Evolutionary conservation across 2,329 filamentous ascomycete species (phyloP), one percentile per base, ranked within the genome.

Genomic region (Annulohypoxylon truncatum): DNA sequence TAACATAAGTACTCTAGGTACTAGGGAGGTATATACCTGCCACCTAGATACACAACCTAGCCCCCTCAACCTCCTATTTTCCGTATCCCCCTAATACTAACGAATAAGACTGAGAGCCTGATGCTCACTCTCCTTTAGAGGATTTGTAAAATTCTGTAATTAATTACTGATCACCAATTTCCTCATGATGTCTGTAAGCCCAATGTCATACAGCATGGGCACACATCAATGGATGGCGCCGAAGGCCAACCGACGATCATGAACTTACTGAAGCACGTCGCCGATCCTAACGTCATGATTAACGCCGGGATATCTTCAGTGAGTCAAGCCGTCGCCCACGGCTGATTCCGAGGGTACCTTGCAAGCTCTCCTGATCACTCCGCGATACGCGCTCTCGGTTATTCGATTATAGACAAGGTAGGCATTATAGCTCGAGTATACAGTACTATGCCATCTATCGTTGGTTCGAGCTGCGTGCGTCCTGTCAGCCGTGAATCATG

Each of bases 391-490:
- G 10, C 20, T 13, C 53, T 56, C 4, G 13, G 12, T 18, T n/a
- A n/a, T n/a, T 35, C 10, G 10, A 18, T n/a, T 26, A 38, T 13
- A 38, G 20, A 48, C 22, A 24, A 50, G n/a, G 5, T 40, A 33
- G 44, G 26, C n/a, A 50, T 24, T 15, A 22, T 9, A 24, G 29
- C 13, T 12, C 12, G 31, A 29, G 31, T 58, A 58, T 9, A 47
- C 42, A 40, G 31, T 58, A 58, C 40, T 55, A 54, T 15, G 38
- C 35, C 8, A 29, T 24, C 26, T 4, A 28, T 6, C 15, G 26
- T 35, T 56, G 22, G 53, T 35, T 24, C 35, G 22, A 51, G 38
- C n/a, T 52, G 48, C 33, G 44, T n/a, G 40, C 26, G 38, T 38
- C 18, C 48, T 12, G 24, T 38, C 13, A 22, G 54, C 44, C 31